phyloP scores from a whole-genome alignment of 495 filamentous ascomycete genomes.

The Melanomma pulvis-pyrius region DNA sequence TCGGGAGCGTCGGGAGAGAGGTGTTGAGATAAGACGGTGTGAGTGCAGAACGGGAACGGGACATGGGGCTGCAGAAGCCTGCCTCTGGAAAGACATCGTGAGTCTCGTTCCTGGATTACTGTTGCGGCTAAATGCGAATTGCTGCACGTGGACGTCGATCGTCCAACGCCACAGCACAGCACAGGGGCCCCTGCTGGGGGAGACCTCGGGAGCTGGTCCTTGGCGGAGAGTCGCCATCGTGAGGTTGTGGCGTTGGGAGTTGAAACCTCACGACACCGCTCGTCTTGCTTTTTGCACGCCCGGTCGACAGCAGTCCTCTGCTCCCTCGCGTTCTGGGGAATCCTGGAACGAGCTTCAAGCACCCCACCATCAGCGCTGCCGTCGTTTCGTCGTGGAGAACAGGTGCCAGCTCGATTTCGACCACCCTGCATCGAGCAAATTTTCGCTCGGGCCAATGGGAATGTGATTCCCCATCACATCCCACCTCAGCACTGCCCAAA shows the following conservation, averaged over 20 bases:
- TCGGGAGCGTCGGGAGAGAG: not conserved
- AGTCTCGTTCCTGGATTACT: slow-evolving; percentile 9
- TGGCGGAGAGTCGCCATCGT: not conserved
- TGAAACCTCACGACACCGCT: not conserved
- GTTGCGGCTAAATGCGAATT: slow-evolving; percentile 16
- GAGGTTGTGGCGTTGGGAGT: not conserved
- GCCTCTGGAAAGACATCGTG: not conserved
- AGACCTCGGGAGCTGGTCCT: not conserved
- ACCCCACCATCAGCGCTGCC: not conserved
- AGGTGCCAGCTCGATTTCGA: not conserved
- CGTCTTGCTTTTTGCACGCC: slow-evolving; percentile 10
- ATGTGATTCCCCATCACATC: not conserved
- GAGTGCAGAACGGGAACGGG: not conserved
- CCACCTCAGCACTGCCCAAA: not conserved
- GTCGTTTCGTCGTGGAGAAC: not conserved
- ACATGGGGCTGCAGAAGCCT: not conserved
- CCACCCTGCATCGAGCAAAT: slow-evolving; percentile 21
- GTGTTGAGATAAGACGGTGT: slow-evolving; percentile 1
- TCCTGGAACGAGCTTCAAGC: not conserved
- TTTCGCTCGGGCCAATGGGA: slow-evolving; percentile 25
- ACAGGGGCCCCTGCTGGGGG: slow-evolving; percentile 3
- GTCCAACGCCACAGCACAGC: slow-evolving; percentile 21
- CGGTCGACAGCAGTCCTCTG: not conserved
- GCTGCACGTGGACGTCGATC: slow-evolving; percentile 31
- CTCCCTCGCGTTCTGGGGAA: not conserved